Percentiles rank a stretch among this genome's conserved stretches.
These are phyloP conservation scores for Sporobolomyces pararoseus DNA, from an alignment of 768 basidiomycete species.

Conservation along the genomic window DNA sequence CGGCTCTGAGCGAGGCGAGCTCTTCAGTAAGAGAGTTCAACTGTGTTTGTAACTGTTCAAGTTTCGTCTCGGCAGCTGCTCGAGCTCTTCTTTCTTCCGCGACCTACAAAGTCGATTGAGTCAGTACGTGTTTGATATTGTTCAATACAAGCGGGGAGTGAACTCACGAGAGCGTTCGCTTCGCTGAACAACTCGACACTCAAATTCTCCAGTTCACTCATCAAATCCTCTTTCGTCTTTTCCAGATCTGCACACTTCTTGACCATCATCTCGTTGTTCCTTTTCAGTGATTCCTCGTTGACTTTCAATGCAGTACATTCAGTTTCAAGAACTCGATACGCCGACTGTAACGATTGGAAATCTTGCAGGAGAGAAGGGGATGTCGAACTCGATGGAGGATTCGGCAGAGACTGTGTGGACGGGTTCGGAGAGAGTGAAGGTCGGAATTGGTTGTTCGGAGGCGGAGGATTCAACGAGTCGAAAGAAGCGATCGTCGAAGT, in stretches of 20 bases:
- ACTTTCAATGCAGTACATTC: conserved; percentile 9
- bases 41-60: conserved; percentile 9
- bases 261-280: conserved; percentile 28
- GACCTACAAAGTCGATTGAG: conserved; percentile 7
- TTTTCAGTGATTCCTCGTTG: conserved; percentile 18
- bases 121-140: too few relatives aligned
- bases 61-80: conserved; percentile 26
- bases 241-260: conserved; percentile 36
- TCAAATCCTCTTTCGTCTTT: conserved; percentile 39
- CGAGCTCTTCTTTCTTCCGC: conserved; percentile 29
- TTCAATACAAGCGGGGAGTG: too few relatives aligned
- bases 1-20: conserved; percentile 9
- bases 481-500: conserved; percentile 15
- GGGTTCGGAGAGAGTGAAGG: conserved; percentile 1
- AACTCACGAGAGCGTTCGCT: conserved; percentile 37
- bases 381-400: not conserved
- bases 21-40: conserved; percentile 18
- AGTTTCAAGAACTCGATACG: conserved; percentile 19
- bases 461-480: too few relatives aligned
- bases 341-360: conserved; percentile 9
- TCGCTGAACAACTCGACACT: conserved; percentile 40
- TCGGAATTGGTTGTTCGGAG: not conserved
- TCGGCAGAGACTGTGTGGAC: not conserved
- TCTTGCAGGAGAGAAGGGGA: conserved; percentile 14
- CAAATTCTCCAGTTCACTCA: conserved; percentile 38